phyloP scores from a whole-genome alignment of 1,284 basidiomycete species.

The Athelia sp. region DNA sequence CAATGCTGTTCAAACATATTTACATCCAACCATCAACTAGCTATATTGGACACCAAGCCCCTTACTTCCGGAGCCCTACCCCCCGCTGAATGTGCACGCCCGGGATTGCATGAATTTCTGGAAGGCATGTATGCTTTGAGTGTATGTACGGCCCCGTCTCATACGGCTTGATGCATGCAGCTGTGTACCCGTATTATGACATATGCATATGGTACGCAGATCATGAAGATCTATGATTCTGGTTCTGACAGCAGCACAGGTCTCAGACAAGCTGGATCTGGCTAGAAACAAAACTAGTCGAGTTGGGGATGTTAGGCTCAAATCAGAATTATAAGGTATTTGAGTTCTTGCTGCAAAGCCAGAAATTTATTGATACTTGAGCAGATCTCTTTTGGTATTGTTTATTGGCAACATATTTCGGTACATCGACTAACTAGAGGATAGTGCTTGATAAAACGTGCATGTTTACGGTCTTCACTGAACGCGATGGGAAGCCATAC shows the following conservation, averaged over 20 bases:
- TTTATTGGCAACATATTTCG: neutral
- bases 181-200: conserved; percentile 78
- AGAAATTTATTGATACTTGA: neutral
- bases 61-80: conserved; percentile 74
- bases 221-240: neutral
- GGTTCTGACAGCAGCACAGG: conserved; percentile 32
- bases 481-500: conserved; percentile 68
- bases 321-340: conserved; percentile 66
- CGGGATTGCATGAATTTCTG: conserved; percentile 81
- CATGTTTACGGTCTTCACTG: conserved; percentile 87
- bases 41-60: conserved; percentile 81
- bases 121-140: conserved; percentile 21
- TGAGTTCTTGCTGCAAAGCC: neutral
- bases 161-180: conserved; percentile 7
- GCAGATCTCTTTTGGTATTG: conserved; percentile 57
- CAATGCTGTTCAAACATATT: neutral
- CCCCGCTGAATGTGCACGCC: conserved; percentile 75
- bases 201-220: conserved; percentile 71
- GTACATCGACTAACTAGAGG: conserved; percentile 13
- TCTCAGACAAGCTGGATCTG: conserved; percentile 88
- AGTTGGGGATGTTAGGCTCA: conserved; percentile 80
- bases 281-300: conserved; percentile 87
- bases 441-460: conserved; percentile 78
- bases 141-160: too few species aligned
- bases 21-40: conserved; percentile 27